Conservation (phyloP, 208 protist genomes). For the Leishmania turanica region DNA sequence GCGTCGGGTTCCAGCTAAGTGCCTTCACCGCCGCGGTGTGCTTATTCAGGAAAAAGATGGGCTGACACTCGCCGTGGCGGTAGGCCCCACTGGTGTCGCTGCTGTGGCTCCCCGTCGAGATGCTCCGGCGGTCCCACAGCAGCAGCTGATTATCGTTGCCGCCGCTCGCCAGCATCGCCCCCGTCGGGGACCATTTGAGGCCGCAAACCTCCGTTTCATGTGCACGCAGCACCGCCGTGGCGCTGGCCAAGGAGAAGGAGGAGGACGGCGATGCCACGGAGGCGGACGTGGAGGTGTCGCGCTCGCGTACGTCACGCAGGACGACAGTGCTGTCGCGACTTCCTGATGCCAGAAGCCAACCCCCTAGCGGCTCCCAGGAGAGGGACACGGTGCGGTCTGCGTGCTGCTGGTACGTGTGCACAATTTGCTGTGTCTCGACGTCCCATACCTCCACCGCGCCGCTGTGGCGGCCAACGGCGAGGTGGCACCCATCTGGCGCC, state of each 20-base stretch:
- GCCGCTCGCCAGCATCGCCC: slow-evolving; percentile 95
- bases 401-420: slow-evolving; percentile 92
- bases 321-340: slow-evolving; percentile 95
- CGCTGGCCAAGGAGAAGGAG: slow-evolving; percentile 16
- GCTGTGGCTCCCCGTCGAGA: slow-evolving; percentile 16
- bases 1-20: slow-evolving; percentile 98
- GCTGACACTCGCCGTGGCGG: slow-evolving; percentile 31
- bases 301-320: slow-evolving; percentile 95
- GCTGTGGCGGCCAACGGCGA: slow-evolving; percentile 90
- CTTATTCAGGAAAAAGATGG: slow-evolving; percentile 88
- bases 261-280: slow-evolving; percentile 11
- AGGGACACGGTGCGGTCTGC: slow-evolving; percentile 54
- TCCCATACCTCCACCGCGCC: slow-evolving; percentile 94
- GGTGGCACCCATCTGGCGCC: slow-evolving; percentile 85
- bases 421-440: slow-evolving; percentile 69
- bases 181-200: slow-evolving; percentile 95
- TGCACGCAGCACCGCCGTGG: slow-evolving; percentile 49
- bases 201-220: slow-evolving; percentile 98
- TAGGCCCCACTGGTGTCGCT: slow-evolving; percentile 1
- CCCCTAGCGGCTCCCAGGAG: slow-evolving; percentile 90
- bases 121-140: slow-evolving; percentile 92
- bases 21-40: slow-evolving; percentile 98
- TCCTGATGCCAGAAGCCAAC: slow-evolving; percentile 89
- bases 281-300: slow-evolving; percentile 10
- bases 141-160: slow-evolving; percentile 98